These are phyloP conservation scores for Alternaria angustiovoidea DNA, from an alignment of 2,329 filamentous ascomycete genomes.

Conservation along the genomic window DNA sequence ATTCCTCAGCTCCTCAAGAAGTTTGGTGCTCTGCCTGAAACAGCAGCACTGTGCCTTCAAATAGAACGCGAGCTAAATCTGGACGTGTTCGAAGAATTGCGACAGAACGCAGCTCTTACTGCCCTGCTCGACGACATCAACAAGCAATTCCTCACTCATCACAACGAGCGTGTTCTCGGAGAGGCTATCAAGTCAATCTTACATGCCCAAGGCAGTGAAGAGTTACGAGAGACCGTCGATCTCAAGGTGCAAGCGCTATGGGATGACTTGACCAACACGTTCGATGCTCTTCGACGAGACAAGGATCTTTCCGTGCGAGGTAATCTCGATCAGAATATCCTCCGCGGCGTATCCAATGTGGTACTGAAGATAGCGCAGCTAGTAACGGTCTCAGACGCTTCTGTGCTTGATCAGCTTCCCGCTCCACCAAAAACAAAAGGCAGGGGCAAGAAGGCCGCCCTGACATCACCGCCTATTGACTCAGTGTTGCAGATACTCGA, in stretches of 20 bases:
- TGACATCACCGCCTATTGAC: conserved; percentile 64
- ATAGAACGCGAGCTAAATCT: conserved; percentile 87
- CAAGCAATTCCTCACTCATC: conserved; percentile 92
- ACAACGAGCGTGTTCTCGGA: conserved; percentile 81
- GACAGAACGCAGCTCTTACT: conserved; percentile 84
- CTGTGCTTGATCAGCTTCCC: conserved; percentile 70
- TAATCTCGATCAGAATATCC: conserved; percentile 69
- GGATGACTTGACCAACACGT: conserved; percentile 80
- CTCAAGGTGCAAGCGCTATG: conserved; percentile 82
- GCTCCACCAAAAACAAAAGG: conserved; percentile 53
- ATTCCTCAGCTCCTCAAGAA: conserved; percentile 91
- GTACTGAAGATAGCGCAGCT: conserved; percentile 83
- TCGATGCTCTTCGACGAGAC: conserved; percentile 73
- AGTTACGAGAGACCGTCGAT: conserved; percentile 85
- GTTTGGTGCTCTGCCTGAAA: conserved; percentile 87
- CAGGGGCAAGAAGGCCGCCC: conserved; percentile 36
- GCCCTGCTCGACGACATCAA: conserved; percentile 89
- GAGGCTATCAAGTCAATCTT: conserved; percentile 85
- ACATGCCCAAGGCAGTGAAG: conserved; percentile 85
- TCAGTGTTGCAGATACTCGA: conserved; percentile 76
- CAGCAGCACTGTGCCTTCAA: conserved; percentile 83
- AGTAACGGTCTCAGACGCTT: conserved; percentile 77
- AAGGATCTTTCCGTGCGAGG: conserved; percentile 76
- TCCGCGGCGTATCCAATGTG: conserved; percentile 76
- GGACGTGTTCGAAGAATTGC: conserved; percentile 85